Base-by-base conservation (phyloP, 768 basidiomycete species). In the Lenzites betulinus region DNA sequence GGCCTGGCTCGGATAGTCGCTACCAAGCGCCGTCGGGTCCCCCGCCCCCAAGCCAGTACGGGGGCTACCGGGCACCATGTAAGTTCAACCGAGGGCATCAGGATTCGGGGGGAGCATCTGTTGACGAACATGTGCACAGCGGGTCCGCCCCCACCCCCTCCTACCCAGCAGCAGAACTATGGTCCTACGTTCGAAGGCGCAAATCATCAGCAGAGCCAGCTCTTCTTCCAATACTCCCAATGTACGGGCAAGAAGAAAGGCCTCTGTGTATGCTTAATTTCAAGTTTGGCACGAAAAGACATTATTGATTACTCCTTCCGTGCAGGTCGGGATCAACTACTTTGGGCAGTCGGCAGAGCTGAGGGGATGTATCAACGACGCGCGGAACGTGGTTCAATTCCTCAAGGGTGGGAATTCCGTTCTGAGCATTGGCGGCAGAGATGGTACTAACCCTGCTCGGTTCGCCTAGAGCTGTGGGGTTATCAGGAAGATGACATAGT, bases 301-400 rank as follows among this genome's bases (percentile, higher is more conserved):
- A 5, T 33, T 4, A 33, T 33, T 33, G 30, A 33, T 33, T 18
- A 48, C 20, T 18, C 28, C 13, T 38, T 15, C 23, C 44, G 11
- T 33, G 11, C 11, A 81, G 81, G 83, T 86, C 67, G 83, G 84
- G 0, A 82, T 85, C 68, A 79, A 79, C 69, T 85, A 85, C 68
- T 64, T 75, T 28, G 79, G 83, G 0, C 73, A 78, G 15, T 65
- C 67, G 16, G 72, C 67, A 13, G 79, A 77, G 54, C 70, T 85
- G 22, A 69, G 70, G 25, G 85, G 85, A 3, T 87, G 85, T 65
- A 83, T 84, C 70, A 86, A 86, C 65, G 85, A 87, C 61, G 84
- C 81, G 0, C 69, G 72, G 35, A 87, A 85, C 66, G 74, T 86
- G 23, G 67, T 77, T 53, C 70, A 75, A 16, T 86, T 86, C 76